A percentile compares a stretch with the other conserved stretches of the same genome.
Conservation (phyloP, 164 flowering plant genomes). For the Platanus orientalis region DNA sequence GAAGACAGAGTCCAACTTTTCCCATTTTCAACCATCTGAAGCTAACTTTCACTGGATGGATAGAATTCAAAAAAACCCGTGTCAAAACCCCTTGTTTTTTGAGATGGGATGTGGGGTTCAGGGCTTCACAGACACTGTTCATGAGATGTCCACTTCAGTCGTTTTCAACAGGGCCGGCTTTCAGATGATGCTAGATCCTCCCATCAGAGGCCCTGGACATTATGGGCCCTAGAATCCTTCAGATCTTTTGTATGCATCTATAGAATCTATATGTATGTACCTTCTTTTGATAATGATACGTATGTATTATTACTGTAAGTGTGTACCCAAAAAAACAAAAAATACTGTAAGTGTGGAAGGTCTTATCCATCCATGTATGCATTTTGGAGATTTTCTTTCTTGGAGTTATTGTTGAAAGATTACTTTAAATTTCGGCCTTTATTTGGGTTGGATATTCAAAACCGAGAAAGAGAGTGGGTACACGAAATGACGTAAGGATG, state of each 20-base stretch:
- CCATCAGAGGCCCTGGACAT: constrained; percentile 21
- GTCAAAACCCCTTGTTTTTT: constrained; percentile 25
- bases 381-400: background rate
- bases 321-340: background rate
- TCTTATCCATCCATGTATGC: background rate
- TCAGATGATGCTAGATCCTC: constrained; percentile 32
- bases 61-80: constrained; percentile 17
- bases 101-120: constrained; percentile 27
- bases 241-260: background rate
- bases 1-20: constrained; percentile 34
- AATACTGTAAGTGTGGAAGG: background rate
- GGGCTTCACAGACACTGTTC: constrained; percentile 12
- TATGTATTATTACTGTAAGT: background rate
- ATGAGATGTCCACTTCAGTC: constrained; percentile 37
- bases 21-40: constrained; percentile 24
- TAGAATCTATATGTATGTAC: background rate
- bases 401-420: background rate
- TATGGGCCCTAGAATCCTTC: constrained; percentile 22
- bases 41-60: constrained; percentile 19
- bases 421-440: background rate
- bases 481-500: background rate
- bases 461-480: background rate
- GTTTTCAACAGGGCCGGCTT: constrained; percentile 32
- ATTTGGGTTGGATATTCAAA: background rate
- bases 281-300: too few species aligned